Evolutionary conservation across 345 rosid species (phyloP).

Genomic region (Gossypioides kirkii): DNA sequence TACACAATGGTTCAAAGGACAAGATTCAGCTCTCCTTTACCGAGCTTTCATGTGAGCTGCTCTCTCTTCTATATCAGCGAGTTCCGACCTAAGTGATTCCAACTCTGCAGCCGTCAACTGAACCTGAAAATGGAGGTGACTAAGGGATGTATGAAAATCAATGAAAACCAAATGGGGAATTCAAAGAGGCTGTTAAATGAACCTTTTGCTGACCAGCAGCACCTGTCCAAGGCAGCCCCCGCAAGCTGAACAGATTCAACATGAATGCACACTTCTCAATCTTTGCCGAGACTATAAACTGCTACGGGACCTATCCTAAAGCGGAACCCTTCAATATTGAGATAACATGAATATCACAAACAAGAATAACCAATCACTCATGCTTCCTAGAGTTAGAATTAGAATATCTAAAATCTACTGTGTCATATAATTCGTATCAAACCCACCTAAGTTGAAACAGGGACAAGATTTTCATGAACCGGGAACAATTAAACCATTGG

Average conservation of each 20-base stretch:
- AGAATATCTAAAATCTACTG: background rate
- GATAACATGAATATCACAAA: background rate
- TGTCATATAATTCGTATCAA: background rate
- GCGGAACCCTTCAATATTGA: slow-evolving; percentile 28
- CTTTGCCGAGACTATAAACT: slow-evolving; percentile 39
- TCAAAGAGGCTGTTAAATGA: slow-evolving; percentile 10
- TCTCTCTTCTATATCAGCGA: slow-evolving; percentile 81
- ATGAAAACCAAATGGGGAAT: background rate
- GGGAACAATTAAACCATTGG: background rate
- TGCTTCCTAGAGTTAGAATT: background rate
- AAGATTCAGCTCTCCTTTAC: slow-evolving; percentile 39
- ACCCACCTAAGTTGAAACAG: background rate
- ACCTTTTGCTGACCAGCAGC: slow-evolving; percentile 74
- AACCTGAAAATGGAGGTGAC: slow-evolving; percentile 47
- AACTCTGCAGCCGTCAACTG: slow-evolving; percentile 62
- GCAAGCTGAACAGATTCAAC: slow-evolving; percentile 69
- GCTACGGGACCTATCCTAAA: slow-evolving; percentile 53
- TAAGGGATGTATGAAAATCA: slow-evolving; percentile 1
- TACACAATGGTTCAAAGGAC: background rate
- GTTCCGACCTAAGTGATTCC: slow-evolving; percentile 73
- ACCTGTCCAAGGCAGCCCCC: slow-evolving; percentile 63
- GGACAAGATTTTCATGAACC: background rate
- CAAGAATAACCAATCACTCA: background rate
- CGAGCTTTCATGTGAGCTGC: slow-evolving; percentile 86
- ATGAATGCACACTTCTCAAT: slow-evolving; percentile 49